Base-by-base conservation (phyloP, 176 grass and related monocot species). In the Bromus sterilis region DNA sequence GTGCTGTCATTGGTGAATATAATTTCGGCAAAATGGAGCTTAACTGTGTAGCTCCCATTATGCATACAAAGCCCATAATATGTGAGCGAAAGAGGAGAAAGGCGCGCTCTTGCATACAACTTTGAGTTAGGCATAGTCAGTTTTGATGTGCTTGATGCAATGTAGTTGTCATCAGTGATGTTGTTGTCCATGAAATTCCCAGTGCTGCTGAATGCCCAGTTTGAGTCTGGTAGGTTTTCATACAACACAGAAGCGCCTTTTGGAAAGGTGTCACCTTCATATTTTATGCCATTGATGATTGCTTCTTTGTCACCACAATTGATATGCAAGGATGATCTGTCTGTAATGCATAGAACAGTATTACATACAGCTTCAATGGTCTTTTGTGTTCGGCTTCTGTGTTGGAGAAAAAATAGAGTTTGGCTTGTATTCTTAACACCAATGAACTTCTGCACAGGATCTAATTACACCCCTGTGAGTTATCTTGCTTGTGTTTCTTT, bases 1-100 rank as follows among this genome's bases (percentile, higher is more conserved):
- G 92, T 98, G 86, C 80, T 91, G 57, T 93, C 88, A 80, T 89
- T 83, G 69, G 88, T 81, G 63, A 93, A 98, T 64, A 98, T 55
- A 88, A 84, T 95, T 86, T 98, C 96, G 21, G 92, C 86, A 84
- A 95, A 98, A 53, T 98, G 78, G 23, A 95, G 88, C 6, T 80
- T 86, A 62, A 98, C 90, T 9, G 81, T 95, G 64, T 98, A 98
- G 62, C 55, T 91, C 61, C 96, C 96, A 71, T 56, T 80, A 60
- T 93, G 78, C 93, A 98, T 91, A 70, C 96, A 98, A 42, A 95
- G 90, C 29, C 93, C 96, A 49, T 98, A 95, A 75, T 98, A 95
- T 78, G 90, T 91, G 56, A 98, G 92, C 3, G 88, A 95, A 84
- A 98, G 89, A 89, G 96, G 84, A 70, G 96, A 98, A 78, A 95